Conservation (phyloP, 257 asterid genomes). For the Petrea volubilis region DNA sequence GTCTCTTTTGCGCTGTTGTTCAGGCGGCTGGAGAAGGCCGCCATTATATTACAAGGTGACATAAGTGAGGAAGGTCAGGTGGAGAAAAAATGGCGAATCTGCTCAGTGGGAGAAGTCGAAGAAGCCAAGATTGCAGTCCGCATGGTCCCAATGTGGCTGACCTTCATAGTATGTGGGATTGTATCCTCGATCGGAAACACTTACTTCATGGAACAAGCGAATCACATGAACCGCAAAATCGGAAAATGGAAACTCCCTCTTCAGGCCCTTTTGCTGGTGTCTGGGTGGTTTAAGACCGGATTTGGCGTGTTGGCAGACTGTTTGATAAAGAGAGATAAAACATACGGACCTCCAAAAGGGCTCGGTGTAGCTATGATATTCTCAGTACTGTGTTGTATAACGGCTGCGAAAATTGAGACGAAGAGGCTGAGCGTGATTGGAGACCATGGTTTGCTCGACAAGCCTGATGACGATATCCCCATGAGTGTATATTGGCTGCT, state of each 20-base stretch:
- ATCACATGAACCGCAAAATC: conserved; percentile 21
- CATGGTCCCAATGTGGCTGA: conserved; percentile 29
- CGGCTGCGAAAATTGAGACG: conserved; percentile 31
- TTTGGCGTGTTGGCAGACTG: neutral
- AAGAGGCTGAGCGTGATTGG: conserved; percentile 28
- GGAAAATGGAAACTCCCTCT: conserved; percentile 29
- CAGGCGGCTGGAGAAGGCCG: conserved; percentile 69
- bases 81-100: conserved; percentile 34
- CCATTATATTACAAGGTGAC: conserved; percentile 28
- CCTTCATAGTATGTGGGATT: too few relatives aligned
- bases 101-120: conserved; percentile 20
- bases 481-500: conserved; percentile 39
- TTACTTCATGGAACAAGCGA: conserved; percentile 46
- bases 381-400: conserved; percentile 38
- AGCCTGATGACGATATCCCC: conserved; percentile 23
- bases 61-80: neutral
- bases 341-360: neutral
- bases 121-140: conserved; percentile 14
- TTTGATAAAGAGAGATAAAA: neutral
- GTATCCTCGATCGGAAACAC: conserved; percentile 27
- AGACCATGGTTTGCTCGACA: conserved; percentile 16
- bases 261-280: conserved; percentile 27
- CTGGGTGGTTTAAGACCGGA: too few relatives aligned
- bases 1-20: neutral
- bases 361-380: conserved; percentile 34